Base-by-base conservation (phyloP, 495 filamentous ascomycete genomes). In the Penicillium simplicissimum region DNA sequence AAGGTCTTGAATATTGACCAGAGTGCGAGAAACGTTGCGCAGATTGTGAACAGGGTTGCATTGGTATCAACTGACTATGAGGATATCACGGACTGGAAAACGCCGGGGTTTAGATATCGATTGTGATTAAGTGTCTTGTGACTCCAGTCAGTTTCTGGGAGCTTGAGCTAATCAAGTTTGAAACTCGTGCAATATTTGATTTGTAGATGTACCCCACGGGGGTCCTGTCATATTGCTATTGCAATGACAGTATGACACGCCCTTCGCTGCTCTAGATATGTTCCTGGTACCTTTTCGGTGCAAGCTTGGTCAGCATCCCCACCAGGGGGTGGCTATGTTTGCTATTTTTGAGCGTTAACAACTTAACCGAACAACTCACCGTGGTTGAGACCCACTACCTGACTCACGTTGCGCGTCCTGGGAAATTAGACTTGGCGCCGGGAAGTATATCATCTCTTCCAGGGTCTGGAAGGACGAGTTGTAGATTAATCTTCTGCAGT, bases 71-170 rank as follows among this genome's bases (percentile, higher is more conserved):
- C 76, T 37, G 79, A 80, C 58, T 80, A 80, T 65, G 79, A 84
- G 21, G 83, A 84, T 70, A 66, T 79, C 15, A 81, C 80, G 13
- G 83, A 84, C 52, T 82, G 80, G 79, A 79, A 83, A 31, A 84
- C 76, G 4, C 64, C 73, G 2, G 82, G 81, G 1, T 85, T 85
- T 59, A 72, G 81, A 51, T 84, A 85, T 67, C 76, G 81, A 37
- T 68, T 63, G 10, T 70, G 55, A 60, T 13, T 58, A 3, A 8
- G 2, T 8, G 9, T 7, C 2, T 2, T 2, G 9, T 19, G n/a
- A 19, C 17, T 1, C 37, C 7, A 40, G 37, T 0, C 14, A 40
- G 37, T 6, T 14, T 11, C 37, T 0, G 15, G 14, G 6, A 15
- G 4, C 15, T 40, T 40, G 37, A 40, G 14, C 4, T n/a, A 40